A percentile compares a stretch with the other conserved stretches of the same genome.
Evolutionary conservation across 768 basidiomycete genomes (phyloP).

Genomic region (Mycena epipterygia): DNA sequence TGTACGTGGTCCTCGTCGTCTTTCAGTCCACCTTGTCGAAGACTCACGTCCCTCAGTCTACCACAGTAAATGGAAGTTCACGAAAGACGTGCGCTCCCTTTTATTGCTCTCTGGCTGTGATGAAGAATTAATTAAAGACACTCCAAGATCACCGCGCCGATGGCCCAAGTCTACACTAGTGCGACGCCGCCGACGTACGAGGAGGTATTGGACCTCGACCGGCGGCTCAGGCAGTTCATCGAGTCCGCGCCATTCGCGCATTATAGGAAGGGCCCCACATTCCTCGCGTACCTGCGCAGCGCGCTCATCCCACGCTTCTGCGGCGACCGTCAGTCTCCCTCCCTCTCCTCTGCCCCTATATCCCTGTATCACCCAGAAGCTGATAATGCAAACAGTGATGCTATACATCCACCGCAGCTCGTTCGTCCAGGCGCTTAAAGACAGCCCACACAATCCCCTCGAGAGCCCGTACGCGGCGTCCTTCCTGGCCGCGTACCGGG

Average conservation of each 20-base stretch:
- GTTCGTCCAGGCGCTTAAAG: constrained; percentile 60
- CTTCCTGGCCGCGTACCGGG: constrained; percentile 61
- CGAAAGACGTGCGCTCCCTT: not conserved
- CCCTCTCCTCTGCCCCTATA: too few species aligned
- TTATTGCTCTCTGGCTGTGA: too few species aligned
- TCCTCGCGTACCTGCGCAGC: constrained; percentile 5
- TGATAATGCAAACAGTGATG: constrained; percentile 49
- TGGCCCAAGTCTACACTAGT: constrained; percentile 42
- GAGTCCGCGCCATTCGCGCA: constrained; percentile 1
- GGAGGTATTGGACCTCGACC: constrained; percentile 36
- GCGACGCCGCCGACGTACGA: constrained; percentile 44
- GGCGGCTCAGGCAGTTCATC: constrained; percentile 19
- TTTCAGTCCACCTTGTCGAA: not conserved
- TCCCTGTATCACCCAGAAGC: not conserved
- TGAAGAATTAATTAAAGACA: not conserved
- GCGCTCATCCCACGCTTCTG: not conserved
- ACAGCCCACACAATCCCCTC: constrained; percentile 59
- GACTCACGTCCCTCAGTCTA: not conserved
- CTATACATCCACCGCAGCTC: constrained; percentile 60
- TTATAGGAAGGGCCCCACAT: constrained; percentile 7
- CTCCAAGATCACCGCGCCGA: constrained; percentile 36
- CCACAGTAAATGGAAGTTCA: not conserved
- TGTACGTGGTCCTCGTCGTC: not conserved
- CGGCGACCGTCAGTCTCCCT: not conserved
- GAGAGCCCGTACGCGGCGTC: constrained; percentile 61